A percentile compares a stretch with the other conserved stretches of the same genome.
Conservation (phyloP, 192 early-diverging fungal genomes). For the Diversispora epigaea region DNA sequence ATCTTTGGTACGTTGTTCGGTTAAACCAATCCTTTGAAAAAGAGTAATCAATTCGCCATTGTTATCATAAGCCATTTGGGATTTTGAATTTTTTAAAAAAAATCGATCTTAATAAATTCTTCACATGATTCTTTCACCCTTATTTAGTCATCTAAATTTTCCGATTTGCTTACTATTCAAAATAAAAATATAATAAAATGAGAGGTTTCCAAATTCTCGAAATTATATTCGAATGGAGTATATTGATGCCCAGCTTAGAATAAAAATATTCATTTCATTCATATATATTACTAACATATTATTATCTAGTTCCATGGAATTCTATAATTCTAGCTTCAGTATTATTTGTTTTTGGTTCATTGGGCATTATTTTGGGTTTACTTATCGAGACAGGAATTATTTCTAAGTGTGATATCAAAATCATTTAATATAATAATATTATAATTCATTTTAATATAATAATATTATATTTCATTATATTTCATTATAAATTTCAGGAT, state of each 20-base stretch:
- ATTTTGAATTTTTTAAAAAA: no score
- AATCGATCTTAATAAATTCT: no score
- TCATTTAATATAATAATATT: no score
- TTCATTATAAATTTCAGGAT: conserved; percentile 34
- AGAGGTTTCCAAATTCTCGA: conserved; percentile 3
- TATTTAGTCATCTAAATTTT: no score
- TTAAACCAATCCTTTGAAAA: conserved; percentile 87
- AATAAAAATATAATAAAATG: no score
- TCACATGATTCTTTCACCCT: no score
- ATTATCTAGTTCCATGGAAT: conserved; percentile 54
- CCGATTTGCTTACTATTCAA: no score
- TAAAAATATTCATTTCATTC: not conserved
- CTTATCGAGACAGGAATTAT: conserved; percentile 53
- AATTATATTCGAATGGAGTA: conserved; percentile 7
- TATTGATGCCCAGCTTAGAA: not conserved
- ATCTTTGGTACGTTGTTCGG: conserved; percentile 89
- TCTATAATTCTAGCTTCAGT: conserved; percentile 48
- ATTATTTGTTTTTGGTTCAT: conserved; percentile 47
- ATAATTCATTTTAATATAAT: not conserved
- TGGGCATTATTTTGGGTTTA: conserved; percentile 49
- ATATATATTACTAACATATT: conserved; percentile 18
- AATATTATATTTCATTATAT: not conserved
- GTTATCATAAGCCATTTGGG: no score
- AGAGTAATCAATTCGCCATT: conserved; percentile 56
- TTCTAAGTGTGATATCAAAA: conserved; percentile 27